These are phyloP conservation scores for Hericium alpestre DNA, from an alignment of 768 basidiomycete species.

Conservation along the genomic window DNA sequence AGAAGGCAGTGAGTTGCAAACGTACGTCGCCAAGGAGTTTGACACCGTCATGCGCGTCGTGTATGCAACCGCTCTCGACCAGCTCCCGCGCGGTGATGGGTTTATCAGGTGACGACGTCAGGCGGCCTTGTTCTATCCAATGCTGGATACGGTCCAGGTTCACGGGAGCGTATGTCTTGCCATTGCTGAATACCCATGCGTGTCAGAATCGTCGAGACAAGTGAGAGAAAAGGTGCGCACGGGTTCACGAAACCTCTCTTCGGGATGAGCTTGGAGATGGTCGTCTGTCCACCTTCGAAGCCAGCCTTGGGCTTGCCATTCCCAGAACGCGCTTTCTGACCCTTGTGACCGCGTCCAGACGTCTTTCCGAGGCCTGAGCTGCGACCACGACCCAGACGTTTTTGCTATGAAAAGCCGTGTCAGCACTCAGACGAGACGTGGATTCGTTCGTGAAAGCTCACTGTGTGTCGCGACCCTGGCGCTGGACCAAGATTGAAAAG, in stretches of 20 bases:
- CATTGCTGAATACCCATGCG: conserved; percentile 39
- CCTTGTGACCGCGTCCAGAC: conserved; percentile 89
- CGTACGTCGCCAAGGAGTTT: conserved; percentile 81
- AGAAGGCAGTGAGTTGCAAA: conserved; percentile 5
- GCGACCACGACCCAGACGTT: conserved; percentile 90
- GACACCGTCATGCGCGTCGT: conserved; percentile 81
- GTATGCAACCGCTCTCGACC: conserved; percentile 78
- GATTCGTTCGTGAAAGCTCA: conserved; percentile 20
- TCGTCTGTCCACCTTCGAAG: conserved; percentile 97
- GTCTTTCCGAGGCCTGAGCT: conserved; percentile 88
- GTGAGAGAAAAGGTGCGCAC: conserved; percentile 33
- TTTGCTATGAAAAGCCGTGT: conserved; percentile 46
- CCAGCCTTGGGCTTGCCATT: conserved; percentile 70
- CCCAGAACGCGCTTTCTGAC: conserved; percentile 88
- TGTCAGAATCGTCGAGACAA: not conserved
- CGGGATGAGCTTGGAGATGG: conserved; percentile 81
- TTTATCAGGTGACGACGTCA: conserved; percentile 64
- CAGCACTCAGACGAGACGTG: not conserved
- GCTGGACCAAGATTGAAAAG: conserved; percentile 72
- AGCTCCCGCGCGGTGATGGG: conserved; percentile 86
- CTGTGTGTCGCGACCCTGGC: conserved; percentile 57
- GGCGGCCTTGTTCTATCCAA: conserved; percentile 81
- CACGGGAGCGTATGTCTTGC: conserved; percentile 68
- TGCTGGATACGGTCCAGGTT: conserved; percentile 82
- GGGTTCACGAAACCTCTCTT: conserved; percentile 91